Base-by-base conservation (phyloP, 345 rosid genomes). In the Garcia nutans region DNA sequence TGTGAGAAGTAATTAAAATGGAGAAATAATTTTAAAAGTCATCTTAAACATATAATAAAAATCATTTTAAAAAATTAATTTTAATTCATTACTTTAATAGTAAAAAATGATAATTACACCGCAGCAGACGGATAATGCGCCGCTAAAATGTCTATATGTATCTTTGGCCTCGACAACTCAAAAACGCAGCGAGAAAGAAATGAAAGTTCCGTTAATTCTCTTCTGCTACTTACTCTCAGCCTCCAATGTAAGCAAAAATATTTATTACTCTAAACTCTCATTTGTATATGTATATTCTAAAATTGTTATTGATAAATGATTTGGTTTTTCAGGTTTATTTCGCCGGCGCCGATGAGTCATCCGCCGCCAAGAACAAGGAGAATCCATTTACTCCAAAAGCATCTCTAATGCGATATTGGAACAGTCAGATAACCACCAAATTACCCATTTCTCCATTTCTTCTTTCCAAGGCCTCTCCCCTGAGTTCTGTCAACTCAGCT, bases 361-460 rank as follows among this genome's bases (percentile, higher is more conserved):
- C 78, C 3, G 42, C 61, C 60, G 3, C 50, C 13, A 10, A 47
- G 13, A 47, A 47, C 50, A 47, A 75, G 16, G 79, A 84, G 73
- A 90, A 87, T 72, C 98, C 98, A 15, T 92, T 94, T 71, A 88
- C 97, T 0, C 97, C 97, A 0, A 92, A 85, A 71, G 92, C 95
- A 0, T 88, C 85, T 10, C 73, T 94, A 45, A 78, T 87, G 65
- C 95, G 97, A 64, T 89, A 92, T 86, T 94, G 97, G 98, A 91
- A 87, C 82, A 90, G 85, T 64, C 86, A 84, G 83, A 83, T 94
- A 87, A 79, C 65, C 24, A 75, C 41, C 72, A 66, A 79, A 28
- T 77, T 78, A 41, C 78, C 88, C 31, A 80, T 81, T 52, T 85
- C 95, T 56, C 74, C 71, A 50, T 91, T 94, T 68, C 82, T 94